Evolutionary conservation across 345 rosid species (phyloP).

Genomic region (Salix caprea): DNA sequence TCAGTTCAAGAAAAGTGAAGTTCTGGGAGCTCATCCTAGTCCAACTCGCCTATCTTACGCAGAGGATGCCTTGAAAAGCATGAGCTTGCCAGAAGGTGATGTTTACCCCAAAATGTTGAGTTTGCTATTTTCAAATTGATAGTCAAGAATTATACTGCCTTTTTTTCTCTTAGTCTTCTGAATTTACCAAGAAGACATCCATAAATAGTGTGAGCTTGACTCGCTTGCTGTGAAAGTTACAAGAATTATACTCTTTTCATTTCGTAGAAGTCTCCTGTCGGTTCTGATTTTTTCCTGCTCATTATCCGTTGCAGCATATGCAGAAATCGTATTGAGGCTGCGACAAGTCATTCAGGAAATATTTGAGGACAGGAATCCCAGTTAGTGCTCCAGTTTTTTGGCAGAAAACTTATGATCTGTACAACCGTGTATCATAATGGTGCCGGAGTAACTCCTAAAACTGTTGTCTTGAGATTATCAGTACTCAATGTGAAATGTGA

Average conservation of each 20-base stretch:
- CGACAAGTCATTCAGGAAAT: slow-evolving; percentile 59
- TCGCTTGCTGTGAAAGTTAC: too few species aligned
- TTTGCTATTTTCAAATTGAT: neutral
- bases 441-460: neutral
- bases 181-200: too few species aligned
- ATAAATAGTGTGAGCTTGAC: too few species aligned
- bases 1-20: slow-evolving; percentile 50
- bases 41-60: slow-evolving; percentile 76
- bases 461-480: neutral
- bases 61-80: slow-evolving; percentile 73
- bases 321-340: slow-evolving; percentile 78
- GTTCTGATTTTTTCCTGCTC: slow-evolving; percentile 3
- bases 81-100: slow-evolving; percentile 88
- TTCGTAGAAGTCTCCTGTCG: neutral
- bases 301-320: slow-evolving; percentile 55
- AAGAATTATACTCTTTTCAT: neutral
- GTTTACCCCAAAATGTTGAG: neutral
- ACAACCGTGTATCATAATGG: neutral
- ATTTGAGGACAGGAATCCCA: slow-evolving; percentile 35
- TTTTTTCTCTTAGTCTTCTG: too few species aligned
- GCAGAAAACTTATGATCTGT: neutral
- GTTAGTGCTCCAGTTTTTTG: slow-evolving; percentile 3
- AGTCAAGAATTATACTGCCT: neutral
- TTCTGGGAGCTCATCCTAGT: slow-evolving; percentile 27
- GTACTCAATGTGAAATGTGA: too few species aligned